Base-by-base conservation (phyloP, 2,329 filamentous ascomycete genomes). In the Blastomyces parvus region DNA sequence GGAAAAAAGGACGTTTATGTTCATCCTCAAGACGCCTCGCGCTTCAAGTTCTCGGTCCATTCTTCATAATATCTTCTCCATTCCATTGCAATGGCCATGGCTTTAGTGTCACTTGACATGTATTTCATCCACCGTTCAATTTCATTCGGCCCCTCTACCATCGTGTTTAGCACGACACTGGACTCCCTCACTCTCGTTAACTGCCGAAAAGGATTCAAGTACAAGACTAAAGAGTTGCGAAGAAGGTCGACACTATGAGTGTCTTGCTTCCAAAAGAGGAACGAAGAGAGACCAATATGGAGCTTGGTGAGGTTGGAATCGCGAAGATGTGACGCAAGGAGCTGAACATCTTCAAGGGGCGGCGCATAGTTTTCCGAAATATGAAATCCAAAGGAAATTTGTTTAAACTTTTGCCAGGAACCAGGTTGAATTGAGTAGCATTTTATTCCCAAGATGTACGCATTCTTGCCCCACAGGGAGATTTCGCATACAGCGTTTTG, bases 321-420 rank as follows among this genome's bases (percentile, higher is more conserved):
- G 6, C 36, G 46, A 40, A 64, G 63, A 11, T 60, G 57, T 58
- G 36, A 40, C 46, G 57, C 57, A 64, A 64, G 22, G 17, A n/a
- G 27, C 60, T 46, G 48, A 38, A 58, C n/a, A 38, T 62, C 52
- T 33, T 60, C 25, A 25, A 62, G 27, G 13, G 11, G 44, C 40
- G 14, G 14, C 8, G 33, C 48, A 19, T 55, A 0, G 11, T 8
- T 11, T 25, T 7, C 55, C 42, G 36, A 38, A 38, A 22, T 38
- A 58, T 44, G 17, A 22, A 64, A 27, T n/a, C 8, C 22, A 19
- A 64, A 52, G 27, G 2, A 6, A 53, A 58, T 48, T 57, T 44
- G 60, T 63, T 61, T 60, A 40, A 64, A 64, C 5, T 22, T 38
- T 52, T 62, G 60, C 63, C 63, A 64, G 56, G 60, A 56, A 60